Percentiles rank a stretch among this genome's conserved stretches.
Evolutionary conservation across 1,284 basidiomycete species (phyloP).

Genomic region (Melampsora occidentalis): DNA sequence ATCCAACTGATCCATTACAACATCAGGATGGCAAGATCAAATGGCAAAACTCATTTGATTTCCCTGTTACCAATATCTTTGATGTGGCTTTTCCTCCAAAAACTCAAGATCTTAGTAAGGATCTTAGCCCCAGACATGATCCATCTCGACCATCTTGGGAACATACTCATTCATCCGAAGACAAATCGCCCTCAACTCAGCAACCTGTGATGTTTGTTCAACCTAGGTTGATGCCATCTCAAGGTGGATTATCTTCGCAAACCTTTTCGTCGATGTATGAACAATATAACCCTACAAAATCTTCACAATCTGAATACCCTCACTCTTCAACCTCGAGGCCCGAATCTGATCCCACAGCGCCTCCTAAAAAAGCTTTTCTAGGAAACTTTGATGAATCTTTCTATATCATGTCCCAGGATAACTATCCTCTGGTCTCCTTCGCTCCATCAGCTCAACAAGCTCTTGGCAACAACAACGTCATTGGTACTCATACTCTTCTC

Average conservation of each 20-base stretch:
- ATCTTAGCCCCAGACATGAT: conserved; percentile 30
- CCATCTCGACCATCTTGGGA: conserved; percentile 66
- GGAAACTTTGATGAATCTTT: conserved; percentile 68
- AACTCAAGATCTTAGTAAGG: neutral
- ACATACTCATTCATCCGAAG: conserved; percentile 65
- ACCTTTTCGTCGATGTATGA: conserved; percentile 36
- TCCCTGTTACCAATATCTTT: conserved; percentile 59
- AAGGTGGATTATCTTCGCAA: conserved; percentile 52
- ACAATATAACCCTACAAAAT: conserved; percentile 30
- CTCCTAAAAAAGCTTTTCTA: conserved; percentile 60
- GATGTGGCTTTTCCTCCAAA: conserved; percentile 38
- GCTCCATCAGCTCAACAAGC: conserved; percentile 49
- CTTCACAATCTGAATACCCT: neutral
- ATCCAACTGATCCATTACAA: conserved; percentile 11
- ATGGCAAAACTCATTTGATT: conserved; percentile 63
- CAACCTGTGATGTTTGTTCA: conserved; percentile 73
- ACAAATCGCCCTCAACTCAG: conserved; percentile 53
- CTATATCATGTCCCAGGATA: conserved; percentile 71
- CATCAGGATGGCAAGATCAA: conserved; percentile 49
- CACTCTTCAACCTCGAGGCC: conserved; percentile 30
- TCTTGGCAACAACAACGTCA: conserved; percentile 5
- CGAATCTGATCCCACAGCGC: neutral
- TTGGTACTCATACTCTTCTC: conserved; percentile 42
- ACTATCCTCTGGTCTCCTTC: conserved; percentile 72
- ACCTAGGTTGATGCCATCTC: conserved; percentile 67